Percentiles rank a stretch among this genome's conserved stretches.
Conservation (phyloP, 2,329 filamentous ascomycete species). For the Trichoderma semiorbis region DNA sequence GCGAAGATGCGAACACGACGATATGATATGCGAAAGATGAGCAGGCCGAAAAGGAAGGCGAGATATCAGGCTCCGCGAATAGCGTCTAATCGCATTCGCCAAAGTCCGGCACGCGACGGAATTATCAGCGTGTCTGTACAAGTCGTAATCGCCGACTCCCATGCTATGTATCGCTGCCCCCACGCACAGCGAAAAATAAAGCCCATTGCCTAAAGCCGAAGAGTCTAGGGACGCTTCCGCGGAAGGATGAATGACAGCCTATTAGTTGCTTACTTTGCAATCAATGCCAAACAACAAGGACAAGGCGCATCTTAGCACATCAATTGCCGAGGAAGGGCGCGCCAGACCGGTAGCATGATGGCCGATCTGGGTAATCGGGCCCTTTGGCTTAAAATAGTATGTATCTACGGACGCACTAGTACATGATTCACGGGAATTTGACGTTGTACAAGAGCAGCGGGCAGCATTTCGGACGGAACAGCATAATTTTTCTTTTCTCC, state of each 20-base stretch:
- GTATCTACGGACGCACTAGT: neutral
- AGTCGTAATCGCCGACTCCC: neutral
- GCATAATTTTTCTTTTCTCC: neutral
- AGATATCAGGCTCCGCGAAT: neutral
- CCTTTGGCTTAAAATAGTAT: neutral
- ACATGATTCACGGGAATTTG: neutral
- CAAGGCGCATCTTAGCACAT: neutral
- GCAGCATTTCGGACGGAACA: neutral
- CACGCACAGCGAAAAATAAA: neutral
- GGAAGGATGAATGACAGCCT: neutral
- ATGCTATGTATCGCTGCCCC: neutral
- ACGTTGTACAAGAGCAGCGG: neutral
- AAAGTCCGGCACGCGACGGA: neutral
- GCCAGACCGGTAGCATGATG: neutral
- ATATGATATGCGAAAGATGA: neutral
- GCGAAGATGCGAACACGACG: neutral
- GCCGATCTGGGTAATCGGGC: neutral
- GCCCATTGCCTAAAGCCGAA: neutral
- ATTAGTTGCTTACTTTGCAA: neutral
- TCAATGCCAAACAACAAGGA: neutral
- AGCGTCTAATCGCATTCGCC: neutral
- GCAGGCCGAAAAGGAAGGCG: neutral
- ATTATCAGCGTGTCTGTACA: neutral
- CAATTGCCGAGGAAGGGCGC: slow-evolving; percentile 3
- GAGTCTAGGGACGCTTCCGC: neutral